Base-by-base conservation (phyloP, 192 early-diverging fungal species). In the Chytriomyces sp. region DNA sequence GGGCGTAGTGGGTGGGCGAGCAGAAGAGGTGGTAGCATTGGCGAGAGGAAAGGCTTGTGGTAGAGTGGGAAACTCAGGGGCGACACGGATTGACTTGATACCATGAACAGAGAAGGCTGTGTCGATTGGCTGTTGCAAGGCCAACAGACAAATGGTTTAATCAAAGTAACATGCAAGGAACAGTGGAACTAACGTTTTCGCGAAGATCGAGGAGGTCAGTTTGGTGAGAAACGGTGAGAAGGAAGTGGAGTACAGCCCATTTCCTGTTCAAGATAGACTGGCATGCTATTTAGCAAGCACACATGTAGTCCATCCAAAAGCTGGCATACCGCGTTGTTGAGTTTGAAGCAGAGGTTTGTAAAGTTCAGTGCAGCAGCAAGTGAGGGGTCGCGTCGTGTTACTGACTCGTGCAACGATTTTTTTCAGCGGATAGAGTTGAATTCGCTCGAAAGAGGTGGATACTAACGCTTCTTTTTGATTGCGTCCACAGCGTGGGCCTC, bases 391-490 rank as follows among this genome's bases (percentile, higher is more conserved):
- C 83, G 78, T 6, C 82, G 77, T 38, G 83, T 69, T 12, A 92
- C 89, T 92, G 52, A 34, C 34, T 5, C 19, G 32, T 5, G 12
- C 26, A 14, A 14, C 3, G 32, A 36, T 25, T 72, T 0, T 28
- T 17, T 8, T 33, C 37, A 64, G 6, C 22, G 19, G 33, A 61
- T 64, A 14, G 34, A 0, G 6, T 22, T 25, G 41, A 33, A 75
- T 33, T 33, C 22, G 55, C 19, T 14, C 12, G 22, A 60, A 49
- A 19, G 17, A 37, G 38, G 22, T 10, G 28, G 38, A 17, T 17
- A 57, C 84, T 77, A 76, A 92, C 91, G 77, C 71, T 86, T 85
- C 75, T 88, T 88, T 73, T 85, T 86, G 59, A 90, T 90, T 19
- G 79, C 66, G 40, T 88, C 86, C 17, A 81, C 85, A 22, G 90